Conservation (phyloP, 2,329 filamentous ascomycete genomes). For the Raffaelea albimanens region DNA sequence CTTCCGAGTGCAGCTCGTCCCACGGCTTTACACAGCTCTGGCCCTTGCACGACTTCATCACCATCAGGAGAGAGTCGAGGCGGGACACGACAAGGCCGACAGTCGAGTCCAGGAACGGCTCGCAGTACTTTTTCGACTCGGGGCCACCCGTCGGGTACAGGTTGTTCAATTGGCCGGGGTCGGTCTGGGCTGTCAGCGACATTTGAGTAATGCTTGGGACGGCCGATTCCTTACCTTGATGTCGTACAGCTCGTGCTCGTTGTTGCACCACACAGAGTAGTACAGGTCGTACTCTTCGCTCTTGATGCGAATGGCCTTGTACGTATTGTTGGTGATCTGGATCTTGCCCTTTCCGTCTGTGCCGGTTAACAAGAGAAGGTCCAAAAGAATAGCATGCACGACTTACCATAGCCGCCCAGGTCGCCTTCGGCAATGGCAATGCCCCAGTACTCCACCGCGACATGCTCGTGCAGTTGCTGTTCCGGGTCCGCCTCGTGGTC, state of each 20-base stretch:
- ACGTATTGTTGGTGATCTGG: slow-evolving; percentile 39
- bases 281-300: slow-evolving; percentile 47
- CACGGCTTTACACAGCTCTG: too few species aligned
- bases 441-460: slow-evolving; percentile 51
- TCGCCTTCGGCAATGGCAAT: slow-evolving; percentile 27
- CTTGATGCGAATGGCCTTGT: slow-evolving; percentile 50
- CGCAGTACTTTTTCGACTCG: too few species aligned
- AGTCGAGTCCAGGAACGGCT: too few species aligned
- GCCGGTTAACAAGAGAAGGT: background rate
- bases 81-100: too few species aligned
- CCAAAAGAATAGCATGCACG: background rate
- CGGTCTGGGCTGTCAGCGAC: too few species aligned
- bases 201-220: too few species aligned
- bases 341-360: background rate
- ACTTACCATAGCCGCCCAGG: background rate
- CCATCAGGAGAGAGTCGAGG: too few species aligned
- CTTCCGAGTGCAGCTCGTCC: too few species aligned
- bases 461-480: slow-evolving; percentile 38
- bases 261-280: slow-evolving; percentile 61
- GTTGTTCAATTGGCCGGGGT: too few species aligned
- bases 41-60: too few species aligned
- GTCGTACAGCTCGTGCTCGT: slow-evolving; percentile 59
- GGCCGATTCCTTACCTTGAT: slow-evolving; percentile 41
- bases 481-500: background rate
- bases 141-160: too few species aligned